Percentiles rank a stretch among this genome's conserved stretches.
These are phyloP conservation scores for Aspergillus puulaauensis DNA, from an alignment of 2,329 filamentous ascomycete species.

Conservation along the genomic window DNA sequence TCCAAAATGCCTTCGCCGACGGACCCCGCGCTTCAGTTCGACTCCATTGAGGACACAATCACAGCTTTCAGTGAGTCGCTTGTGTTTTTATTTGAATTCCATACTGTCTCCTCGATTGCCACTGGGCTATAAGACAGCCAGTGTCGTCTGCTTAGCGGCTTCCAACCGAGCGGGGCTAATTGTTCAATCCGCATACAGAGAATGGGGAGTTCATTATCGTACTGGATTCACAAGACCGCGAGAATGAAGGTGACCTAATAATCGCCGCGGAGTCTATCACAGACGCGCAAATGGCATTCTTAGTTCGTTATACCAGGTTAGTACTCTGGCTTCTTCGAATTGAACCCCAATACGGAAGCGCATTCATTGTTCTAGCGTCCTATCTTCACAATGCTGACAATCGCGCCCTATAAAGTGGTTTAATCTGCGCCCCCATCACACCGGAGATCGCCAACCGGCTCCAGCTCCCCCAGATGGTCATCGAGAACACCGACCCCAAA, in stretches of 20 bases:
- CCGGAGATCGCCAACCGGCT: conserved; percentile 68
- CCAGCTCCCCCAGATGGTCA: conserved; percentile 87
- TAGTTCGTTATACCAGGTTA: conserved; percentile 79
- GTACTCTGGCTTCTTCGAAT: neutral
- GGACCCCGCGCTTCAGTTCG: conserved; percentile 36
- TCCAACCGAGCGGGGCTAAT: conserved; percentile 4
- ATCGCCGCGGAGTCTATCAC: conserved; percentile 85
- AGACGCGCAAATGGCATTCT: conserved; percentile 88
- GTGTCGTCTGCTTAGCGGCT: neutral
- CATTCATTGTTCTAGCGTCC: neutral
- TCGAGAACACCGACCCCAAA: conserved; percentile 74
- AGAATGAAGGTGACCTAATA: conserved; percentile 98
- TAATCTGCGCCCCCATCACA: conserved; percentile 84
- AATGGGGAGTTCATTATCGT: conserved; percentile 93
- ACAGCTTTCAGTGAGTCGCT: conserved; percentile 40
- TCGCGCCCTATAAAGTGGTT: conserved; percentile 57
- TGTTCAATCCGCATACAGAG: conserved; percentile 43
- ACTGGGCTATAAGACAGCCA: neutral
- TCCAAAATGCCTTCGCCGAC: conserved; percentile 35
- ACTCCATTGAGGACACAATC: conserved; percentile 44
- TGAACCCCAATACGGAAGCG: neutral
- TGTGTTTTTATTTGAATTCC: neutral
- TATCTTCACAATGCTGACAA: neutral
- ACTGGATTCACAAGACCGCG: conserved; percentile 85
- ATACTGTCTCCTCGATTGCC: neutral